Conservation (phyloP, 352 stramenopile genomes). For the Globisporangium cystogenes region DNA sequence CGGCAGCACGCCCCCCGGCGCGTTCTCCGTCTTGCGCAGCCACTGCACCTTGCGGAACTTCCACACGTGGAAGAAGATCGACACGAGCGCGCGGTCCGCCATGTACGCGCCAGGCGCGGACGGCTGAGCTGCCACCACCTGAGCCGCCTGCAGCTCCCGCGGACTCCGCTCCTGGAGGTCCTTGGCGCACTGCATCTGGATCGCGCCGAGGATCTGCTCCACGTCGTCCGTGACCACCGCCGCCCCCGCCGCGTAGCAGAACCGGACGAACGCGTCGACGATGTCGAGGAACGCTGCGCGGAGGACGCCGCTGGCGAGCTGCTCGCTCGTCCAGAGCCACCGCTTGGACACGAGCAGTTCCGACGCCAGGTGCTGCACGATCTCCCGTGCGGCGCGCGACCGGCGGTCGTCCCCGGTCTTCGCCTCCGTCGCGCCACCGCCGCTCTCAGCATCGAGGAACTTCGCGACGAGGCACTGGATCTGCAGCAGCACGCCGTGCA, state of each 20-base stretch:
- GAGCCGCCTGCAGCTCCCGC: background rate
- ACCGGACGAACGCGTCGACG: slow-evolving; percentile 34
- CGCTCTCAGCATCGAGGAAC: slow-evolving; percentile 16
- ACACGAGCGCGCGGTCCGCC: slow-evolving; percentile 38
- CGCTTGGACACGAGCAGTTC: slow-evolving; percentile 35
- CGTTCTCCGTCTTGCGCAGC: slow-evolving; percentile 5
- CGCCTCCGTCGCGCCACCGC: too few species aligned
- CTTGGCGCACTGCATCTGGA: slow-evolving; percentile 22
- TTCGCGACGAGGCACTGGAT: slow-evolving; percentile 46
- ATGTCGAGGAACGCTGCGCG: slow-evolving; percentile 47
- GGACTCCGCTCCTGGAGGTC: slow-evolving; percentile 24
- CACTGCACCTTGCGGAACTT: slow-evolving; percentile 8
- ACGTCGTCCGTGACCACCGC: slow-evolving; percentile 13
- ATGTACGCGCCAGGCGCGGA: slow-evolving; percentile 31
- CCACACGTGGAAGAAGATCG: slow-evolving; percentile 32
- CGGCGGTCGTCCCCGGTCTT: background rate
- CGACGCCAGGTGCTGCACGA: slow-evolving; percentile 23
- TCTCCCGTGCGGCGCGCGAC: slow-evolving; percentile 11
- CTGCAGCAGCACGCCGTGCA: slow-evolving; percentile 62
- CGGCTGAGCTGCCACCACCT: background rate
- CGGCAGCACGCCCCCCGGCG: slow-evolving; percentile 1
- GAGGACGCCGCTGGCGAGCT: slow-evolving; percentile 29
- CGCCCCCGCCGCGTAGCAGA: slow-evolving; percentile 16
- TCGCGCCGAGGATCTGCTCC: slow-evolving; percentile 8
- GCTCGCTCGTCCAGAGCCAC: slow-evolving; percentile 37